Percentiles rank a stretch among this genome's conserved stretches.
These are phyloP conservation scores for Phytopythium mirpurense DNA, from an alignment of 352 stramenopile species.

Conservation along the genomic window DNA sequence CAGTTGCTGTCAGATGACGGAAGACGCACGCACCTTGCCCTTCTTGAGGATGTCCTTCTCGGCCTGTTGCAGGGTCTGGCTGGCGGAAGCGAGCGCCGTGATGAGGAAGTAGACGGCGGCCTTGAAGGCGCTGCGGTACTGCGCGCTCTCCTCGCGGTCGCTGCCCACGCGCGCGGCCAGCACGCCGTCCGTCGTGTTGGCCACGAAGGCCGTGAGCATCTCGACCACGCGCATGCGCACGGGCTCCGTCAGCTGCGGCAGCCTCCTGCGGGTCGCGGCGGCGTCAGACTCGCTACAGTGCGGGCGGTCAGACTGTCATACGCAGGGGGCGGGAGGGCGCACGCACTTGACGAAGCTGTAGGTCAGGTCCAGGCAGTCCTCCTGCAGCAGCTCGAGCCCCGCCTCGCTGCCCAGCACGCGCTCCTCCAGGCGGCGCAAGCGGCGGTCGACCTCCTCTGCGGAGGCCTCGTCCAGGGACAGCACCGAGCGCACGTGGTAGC, in stretches of 20 bases:
- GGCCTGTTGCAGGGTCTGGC: constrained; percentile 36
- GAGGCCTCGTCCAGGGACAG: constrained; percentile 48
- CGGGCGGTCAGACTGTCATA: no score
- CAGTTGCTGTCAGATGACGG: no score
- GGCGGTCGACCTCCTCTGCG: constrained; percentile 35
- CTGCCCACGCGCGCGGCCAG: constrained; percentile 20
- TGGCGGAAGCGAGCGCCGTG: constrained; percentile 48
- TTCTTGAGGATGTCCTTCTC: constrained; percentile 72
- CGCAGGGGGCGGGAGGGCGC: no score
- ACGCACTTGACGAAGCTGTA: constrained; percentile 73
- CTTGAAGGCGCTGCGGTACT: constrained; percentile 58
- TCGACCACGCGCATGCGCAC: constrained; percentile 62
- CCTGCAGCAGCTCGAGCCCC: constrained; percentile 46
- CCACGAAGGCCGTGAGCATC: constrained; percentile 56
- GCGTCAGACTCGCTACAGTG: no score
- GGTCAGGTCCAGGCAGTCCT: constrained; percentile 59
- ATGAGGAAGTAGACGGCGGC: constrained; percentile 68
- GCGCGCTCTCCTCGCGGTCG: constrained; percentile 35
- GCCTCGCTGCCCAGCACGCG: constrained; percentile 50
- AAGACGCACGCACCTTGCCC: constrained; percentile 35
- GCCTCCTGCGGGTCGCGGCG: constrained; percentile 21
- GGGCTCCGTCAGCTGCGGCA: constrained; percentile 38
- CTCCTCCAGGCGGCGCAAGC: constrained; percentile 43
- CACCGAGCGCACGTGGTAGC: constrained; percentile 63
- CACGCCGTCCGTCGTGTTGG: constrained; percentile 51